phyloP scores from a whole-genome alignment of 495 filamentous ascomycete genomes.

The Penicillium odoratum region DNA sequence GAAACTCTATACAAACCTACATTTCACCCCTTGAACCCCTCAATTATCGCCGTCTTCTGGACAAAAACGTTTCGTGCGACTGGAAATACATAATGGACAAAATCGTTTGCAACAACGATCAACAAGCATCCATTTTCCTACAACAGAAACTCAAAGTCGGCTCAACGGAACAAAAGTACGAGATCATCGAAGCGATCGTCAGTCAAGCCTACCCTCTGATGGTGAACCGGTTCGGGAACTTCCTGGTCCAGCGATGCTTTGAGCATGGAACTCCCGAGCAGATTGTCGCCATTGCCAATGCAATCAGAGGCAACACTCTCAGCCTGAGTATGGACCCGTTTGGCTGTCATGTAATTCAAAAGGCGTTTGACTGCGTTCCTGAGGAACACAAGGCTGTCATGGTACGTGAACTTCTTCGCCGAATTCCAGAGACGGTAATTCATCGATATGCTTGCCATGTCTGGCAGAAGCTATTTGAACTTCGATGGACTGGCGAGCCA shows the following conservation, averaged over 20 bases:
- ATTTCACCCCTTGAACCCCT: constrained; percentile 87
- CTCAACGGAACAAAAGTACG: constrained; percentile 91
- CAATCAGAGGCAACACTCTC: constrained; percentile 92
- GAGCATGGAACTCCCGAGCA: constrained; percentile 97
- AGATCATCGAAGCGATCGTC: constrained; percentile 95
- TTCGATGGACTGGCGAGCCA: constrained; percentile 91
- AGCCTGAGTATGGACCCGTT: constrained; percentile 97
- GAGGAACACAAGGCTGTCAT: constrained; percentile 98
- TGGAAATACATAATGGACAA: constrained; percentile 99
- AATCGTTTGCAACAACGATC: constrained; percentile 98
- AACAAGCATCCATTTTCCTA: constrained; percentile 97
- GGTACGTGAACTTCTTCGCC: constrained; percentile 93
- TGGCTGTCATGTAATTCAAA: constrained; percentile 97
- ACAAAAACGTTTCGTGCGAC: constrained; percentile 95
- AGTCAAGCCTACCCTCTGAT: constrained; percentile 93
- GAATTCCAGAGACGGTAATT: constrained; percentile 96
- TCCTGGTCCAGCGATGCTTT: constrained; percentile 96
- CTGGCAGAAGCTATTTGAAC: constrained; percentile 99
- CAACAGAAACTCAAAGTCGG: constrained; percentile 99
- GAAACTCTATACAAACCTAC: constrained; percentile 64
- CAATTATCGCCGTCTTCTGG: constrained; percentile 92
- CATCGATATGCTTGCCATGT: constrained; percentile 98
- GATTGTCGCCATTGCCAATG: constrained; percentile 89
- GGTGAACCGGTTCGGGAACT: constrained; percentile 97
- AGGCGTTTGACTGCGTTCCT: constrained; percentile 94